A percentile compares a stretch with the other conserved stretches of the same genome.
phyloP scores from a whole-genome alignment of 2,329 filamentous ascomycete species.

The Ophiostoma fasciatum region DNA sequence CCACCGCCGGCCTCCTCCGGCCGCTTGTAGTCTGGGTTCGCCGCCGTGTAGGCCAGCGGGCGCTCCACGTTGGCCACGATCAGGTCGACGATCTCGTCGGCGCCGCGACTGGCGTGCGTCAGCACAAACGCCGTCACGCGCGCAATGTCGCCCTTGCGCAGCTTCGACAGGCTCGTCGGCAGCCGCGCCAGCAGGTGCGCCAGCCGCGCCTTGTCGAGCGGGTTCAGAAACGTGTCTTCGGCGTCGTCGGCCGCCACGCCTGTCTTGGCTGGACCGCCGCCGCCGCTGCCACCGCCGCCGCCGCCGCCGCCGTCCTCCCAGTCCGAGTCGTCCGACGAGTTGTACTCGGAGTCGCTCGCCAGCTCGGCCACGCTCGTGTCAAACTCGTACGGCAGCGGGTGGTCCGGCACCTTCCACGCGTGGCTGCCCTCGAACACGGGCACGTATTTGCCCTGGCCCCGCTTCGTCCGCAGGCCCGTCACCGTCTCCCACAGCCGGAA shows the following conservation, averaged over 20 bases:
- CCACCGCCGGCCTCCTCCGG: too few species aligned
- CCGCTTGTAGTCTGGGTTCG: conserved; percentile 42
- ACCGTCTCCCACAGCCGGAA: conserved; percentile 82
- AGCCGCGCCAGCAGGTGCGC: conserved; percentile 71
- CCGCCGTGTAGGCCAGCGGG: conserved; percentile 59
- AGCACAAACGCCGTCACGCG: conserved; percentile 81
- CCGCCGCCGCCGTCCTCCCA: conserved; percentile 48
- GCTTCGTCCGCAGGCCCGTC: conserved; percentile 41
- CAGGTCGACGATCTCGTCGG: conserved; percentile 83
- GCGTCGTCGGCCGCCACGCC: conserved; percentile 14
- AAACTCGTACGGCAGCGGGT: conserved; percentile 66
- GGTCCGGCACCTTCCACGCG: conserved; percentile 64
- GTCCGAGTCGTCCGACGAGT: conserved; percentile 75
- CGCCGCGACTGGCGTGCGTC: conserved; percentile 67
- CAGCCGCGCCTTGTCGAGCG: conserved; percentile 70
- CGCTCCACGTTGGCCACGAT: conserved; percentile 68
- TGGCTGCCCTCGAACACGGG: conserved; percentile 63
- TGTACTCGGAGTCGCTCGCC: conserved; percentile 70
- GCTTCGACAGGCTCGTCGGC: conserved; percentile 56
- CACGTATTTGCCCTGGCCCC: conserved; percentile 36
- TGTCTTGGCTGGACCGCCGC: conserved; percentile 24
- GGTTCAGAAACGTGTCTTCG: conserved; percentile 58
- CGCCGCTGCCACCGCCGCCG: conserved; percentile 40
- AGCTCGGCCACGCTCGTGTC: conserved; percentile 63
- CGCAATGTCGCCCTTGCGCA: conserved; percentile 76